These are phyloP conservation scores for Mucor circinelloides DNA, from an alignment of 371 early-diverging fungal species.

Conservation along the genomic window DNA sequence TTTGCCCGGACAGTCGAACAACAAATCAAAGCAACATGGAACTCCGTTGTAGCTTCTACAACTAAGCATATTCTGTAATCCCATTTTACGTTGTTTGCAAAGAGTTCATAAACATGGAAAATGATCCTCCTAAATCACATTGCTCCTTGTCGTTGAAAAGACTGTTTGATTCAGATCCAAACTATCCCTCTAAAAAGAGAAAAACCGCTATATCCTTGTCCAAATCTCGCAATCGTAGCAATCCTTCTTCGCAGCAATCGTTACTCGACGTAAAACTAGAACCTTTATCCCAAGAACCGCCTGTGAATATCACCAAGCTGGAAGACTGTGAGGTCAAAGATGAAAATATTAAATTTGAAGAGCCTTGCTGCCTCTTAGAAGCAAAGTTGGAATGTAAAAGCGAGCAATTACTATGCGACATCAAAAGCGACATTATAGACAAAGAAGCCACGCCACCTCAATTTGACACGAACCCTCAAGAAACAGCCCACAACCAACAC, in stretches of 20 bases:
- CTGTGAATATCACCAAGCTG: neutral
- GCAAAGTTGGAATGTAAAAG: neutral
- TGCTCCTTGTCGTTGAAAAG: neutral
- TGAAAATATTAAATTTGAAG: neutral
- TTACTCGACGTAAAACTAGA: neutral
- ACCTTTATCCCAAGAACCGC: neutral
- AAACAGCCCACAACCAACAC: neutral
- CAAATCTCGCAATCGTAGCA: neutral
- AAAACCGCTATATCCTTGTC: neutral
- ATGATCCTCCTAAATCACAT: neutral
- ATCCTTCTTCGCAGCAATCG: neutral
- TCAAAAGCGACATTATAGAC: neutral
- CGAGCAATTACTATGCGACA: neutral
- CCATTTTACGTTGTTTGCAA: neutral
- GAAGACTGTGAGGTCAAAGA: neutral
- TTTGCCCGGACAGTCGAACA: constrained; percentile 1
- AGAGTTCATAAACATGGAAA: neutral
- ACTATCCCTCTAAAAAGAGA: neutral
- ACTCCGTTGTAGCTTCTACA: neutral
- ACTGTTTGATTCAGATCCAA: neutral
- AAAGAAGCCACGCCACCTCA: neutral
- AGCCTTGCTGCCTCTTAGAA: neutral
- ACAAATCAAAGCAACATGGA: neutral
- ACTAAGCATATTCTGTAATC: neutral
- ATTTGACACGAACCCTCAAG: neutral